Conservation (phyloP, 2,329 filamentous ascomycete genomes). For the Camillea tinctor region DNA sequence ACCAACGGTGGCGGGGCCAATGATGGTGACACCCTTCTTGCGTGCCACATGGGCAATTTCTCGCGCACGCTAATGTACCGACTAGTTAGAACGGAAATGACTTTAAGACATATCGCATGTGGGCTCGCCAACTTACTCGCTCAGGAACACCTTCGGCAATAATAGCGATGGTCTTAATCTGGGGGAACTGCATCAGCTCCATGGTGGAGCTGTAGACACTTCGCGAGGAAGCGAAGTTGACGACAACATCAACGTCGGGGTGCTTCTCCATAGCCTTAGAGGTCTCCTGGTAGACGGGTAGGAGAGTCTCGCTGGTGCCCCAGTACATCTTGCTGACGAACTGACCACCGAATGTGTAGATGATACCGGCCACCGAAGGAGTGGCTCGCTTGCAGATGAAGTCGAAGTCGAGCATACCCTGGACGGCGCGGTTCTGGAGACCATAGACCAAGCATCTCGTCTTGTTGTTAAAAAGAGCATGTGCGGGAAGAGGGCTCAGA, state of each 20-base stretch:
- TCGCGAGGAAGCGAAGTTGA: conserved; percentile 99
- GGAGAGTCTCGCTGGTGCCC: conserved; percentile 98
- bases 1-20: conserved; percentile 96
- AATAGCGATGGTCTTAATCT: conserved; percentile 98
- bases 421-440: conserved; percentile 90
- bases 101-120: neutral
- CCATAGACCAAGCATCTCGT: conserved; percentile 99
- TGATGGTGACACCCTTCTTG: conserved; percentile 99
- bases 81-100: conserved; percentile 25
- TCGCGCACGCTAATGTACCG: conserved; percentile 71
- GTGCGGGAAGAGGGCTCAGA: conserved; percentile 80
- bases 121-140: conserved; percentile 62
- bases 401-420: conserved; percentile 98
- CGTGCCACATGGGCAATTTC: conserved; percentile 95
- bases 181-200: conserved; percentile 95
- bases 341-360: conserved; percentile 99
- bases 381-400: conserved; percentile 99
- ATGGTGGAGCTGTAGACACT: conserved; percentile 98
- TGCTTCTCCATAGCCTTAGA: conserved; percentile 95
- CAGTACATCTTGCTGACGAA: conserved; percentile 99
- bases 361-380: conserved; percentile 96
- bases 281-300: conserved; percentile 95
- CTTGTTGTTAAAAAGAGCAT: conserved; percentile 98
- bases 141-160: conserved; percentile 99
- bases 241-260: conserved; percentile 92